Base-by-base conservation (phyloP, 23 red algal species). In the Gracilaria gracilis region DNA sequence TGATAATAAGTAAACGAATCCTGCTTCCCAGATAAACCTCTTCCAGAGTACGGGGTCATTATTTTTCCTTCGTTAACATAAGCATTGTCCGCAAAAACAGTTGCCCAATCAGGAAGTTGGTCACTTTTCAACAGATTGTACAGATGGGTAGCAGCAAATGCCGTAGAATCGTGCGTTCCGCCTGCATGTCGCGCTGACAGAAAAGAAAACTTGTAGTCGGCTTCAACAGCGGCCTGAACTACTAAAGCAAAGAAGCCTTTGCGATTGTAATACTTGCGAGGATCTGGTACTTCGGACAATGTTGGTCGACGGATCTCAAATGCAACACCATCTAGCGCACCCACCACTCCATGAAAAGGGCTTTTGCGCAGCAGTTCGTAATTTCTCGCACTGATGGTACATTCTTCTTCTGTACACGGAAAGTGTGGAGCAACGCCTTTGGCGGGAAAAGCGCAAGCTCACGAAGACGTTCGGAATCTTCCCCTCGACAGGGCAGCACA, bases 121-220 rank as follows among this genome's bases (percentile, higher is more conserved):
- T 59, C 59, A 67, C 58, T 64, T 11, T 65, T 36, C 39, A 83
- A 46, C 54, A 83, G n/a, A 7, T n/a, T 11, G 59, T 83, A 57
- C 2, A 83, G 6, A 5, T 46, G 9, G 12, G 31, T 83, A 9
- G 80, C 80, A 25, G 40, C 36, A 16, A 83, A 44, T 16, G 80
- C 80, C 5, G 54, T 83, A 7, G 80, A 64, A 67, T 67, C 51
- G 28, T 83, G 51, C 4, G 48, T 82, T 57, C 51, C 58, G 11
- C 59, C 59, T 2, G 80, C 51, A 36, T 65, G 80, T 2, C 59
- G 31, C 1, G 80, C 80, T 32, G 80, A 64, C 7, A 83, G 14
- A 83, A 83, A 83, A 35, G 24, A 48, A 59, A 83, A 83, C 80
- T 65, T 83, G 59, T 65, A 33, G 39, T 65, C 33, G 11, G 76